Base-by-base conservation (phyloP, 176 grass and related monocot genomes). In the Alopecurus myosuroides region DNA sequence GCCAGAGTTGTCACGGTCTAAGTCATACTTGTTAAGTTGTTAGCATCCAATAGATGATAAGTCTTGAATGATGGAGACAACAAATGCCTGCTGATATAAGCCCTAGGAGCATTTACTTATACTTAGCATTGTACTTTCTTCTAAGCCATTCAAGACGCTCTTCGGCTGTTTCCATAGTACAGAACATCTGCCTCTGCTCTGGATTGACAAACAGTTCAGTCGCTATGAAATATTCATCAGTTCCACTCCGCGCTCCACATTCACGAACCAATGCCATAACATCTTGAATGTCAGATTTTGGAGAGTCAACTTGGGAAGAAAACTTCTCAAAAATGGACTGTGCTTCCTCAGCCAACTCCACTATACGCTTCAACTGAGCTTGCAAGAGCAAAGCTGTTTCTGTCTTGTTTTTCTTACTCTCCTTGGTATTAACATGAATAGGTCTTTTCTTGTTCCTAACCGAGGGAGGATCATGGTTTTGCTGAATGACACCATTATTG, bases 111-210 rank as follows among this genome's bases (percentile, higher is more conserved):
- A 88, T 36, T 36, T 55, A 66, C 7, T 58, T 67, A 11, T 56
- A 57, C 11, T 84, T 84, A 42, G 77, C 61, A 28, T 55, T 34
- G 34, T 89, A 85, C 48, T 85, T 89, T 58, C 87, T 89, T 55
- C 82, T 56, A 85, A 89, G 87, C 87, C 87, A 89, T 18, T 85
- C 77, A 51, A 89, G 77, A 13, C 87, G 76, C 65, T 85, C 82
- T 48, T 80, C 48, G 1, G 55, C 34, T 10, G 82, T 85, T 67
- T 64, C 68, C 82, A 89, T 76, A 14, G 87, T 89, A 69, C 80
- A 79, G 48, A 89, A 89, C 87, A 89, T 89, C 33, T 89, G 77
- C 49, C 82, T 84, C 26, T 85, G 82, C 53, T 85, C 82, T 36
- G 49, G 66, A 55, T 44, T 57, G 53, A 89, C 69, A 67, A 89